Conservation (phyloP, 495 filamentous ascomycete genomes). For the Aspergillus olivimuriae region DNA sequence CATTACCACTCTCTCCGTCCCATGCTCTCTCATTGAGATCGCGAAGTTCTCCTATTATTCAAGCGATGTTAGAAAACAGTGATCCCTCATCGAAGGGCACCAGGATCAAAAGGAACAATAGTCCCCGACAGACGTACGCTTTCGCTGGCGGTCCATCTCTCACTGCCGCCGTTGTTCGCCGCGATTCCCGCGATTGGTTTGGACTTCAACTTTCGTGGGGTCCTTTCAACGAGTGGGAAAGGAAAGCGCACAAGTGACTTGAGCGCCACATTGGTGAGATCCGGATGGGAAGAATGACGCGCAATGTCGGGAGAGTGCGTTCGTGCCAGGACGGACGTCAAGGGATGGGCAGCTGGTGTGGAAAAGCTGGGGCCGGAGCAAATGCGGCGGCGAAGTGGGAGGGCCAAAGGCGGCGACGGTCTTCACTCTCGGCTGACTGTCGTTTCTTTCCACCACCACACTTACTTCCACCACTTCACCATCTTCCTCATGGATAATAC, state of each 20-base stretch:
- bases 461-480: no score
- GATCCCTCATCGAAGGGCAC: neutral
- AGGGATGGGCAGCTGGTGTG: neutral
- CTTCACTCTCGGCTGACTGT: no score
- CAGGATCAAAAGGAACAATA: no score
- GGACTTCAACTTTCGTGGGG: conserved; percentile 25
- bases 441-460: no score
- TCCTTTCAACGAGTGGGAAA: conserved; percentile 36
- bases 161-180: conserved; percentile 11
- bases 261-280: conserved; percentile 38
- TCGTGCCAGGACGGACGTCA: neutral
- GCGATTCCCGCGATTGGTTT: conserved; percentile 12
- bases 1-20: conserved; percentile 76
- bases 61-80: conserved; percentile 12
- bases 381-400: conserved; percentile 10
- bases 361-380: conserved; percentile 8
- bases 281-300: conserved; percentile 7
- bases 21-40: conserved; percentile 80
- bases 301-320: conserved; percentile 10
- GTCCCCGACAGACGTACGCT: conserved; percentile 68
- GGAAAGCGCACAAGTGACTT: conserved; percentile 34
- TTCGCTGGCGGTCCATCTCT: conserved; percentile 76
- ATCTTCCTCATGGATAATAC: no score
- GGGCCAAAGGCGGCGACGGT: no score
- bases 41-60: conserved; percentile 70